Conservation (phyloP, 208 protist species). For the Leishmania mexicana region DNA sequence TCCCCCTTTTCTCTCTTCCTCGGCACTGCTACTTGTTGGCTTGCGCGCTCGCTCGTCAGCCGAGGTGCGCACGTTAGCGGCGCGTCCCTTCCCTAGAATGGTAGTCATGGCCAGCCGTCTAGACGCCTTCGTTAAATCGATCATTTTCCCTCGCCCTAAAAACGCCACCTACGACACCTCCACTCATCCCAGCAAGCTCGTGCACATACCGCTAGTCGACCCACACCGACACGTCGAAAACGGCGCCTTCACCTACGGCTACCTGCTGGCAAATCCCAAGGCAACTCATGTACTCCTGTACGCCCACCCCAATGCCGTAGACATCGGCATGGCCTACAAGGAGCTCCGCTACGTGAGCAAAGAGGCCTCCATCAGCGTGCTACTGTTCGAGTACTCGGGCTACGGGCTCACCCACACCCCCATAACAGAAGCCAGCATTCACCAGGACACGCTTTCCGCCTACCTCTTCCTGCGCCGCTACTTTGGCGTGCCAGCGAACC, state of each 20-base stretch:
- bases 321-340: constrained; percentile 79
- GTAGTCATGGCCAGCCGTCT: constrained; percentile 50
- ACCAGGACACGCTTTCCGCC: constrained; percentile 66
- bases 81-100: not conserved
- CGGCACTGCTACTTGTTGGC: not conserved
- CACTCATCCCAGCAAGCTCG: constrained; percentile 40
- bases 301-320: constrained; percentile 85
- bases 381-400: constrained; percentile 83
- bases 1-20: not conserved
- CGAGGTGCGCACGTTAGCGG: not conserved
- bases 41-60: not conserved
- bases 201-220: constrained; percentile 72
- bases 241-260: constrained; percentile 64
- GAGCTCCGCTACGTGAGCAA: constrained; percentile 67
- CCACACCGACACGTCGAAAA: constrained; percentile 45
- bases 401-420: constrained; percentile 70
- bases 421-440: constrained; percentile 61
- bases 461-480: constrained; percentile 65
- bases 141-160: constrained; percentile 71
- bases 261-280: constrained; percentile 51
- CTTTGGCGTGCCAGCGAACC: constrained; percentile 52
- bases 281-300: constrained; percentile 77
- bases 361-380: constrained; percentile 54
- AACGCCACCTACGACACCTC: constrained; percentile 58
- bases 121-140: constrained; percentile 69